phyloP scores from a whole-genome alignment of 1,139 yeast genomes.

The Kodamaea arcana region DNA sequence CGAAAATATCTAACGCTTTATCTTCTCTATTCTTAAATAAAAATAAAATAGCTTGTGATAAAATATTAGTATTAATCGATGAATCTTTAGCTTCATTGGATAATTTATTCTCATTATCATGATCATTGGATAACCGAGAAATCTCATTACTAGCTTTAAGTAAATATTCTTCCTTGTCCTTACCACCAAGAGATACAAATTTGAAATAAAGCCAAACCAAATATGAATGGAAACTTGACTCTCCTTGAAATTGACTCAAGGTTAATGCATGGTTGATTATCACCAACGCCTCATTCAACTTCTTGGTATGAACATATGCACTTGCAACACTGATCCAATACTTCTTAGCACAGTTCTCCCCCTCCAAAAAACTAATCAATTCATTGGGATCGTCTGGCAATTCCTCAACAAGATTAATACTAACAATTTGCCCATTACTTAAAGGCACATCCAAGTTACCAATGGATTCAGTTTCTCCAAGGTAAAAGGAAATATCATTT shows the following conservation, averaged over 20 bases:
- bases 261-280: constrained; percentile 61
- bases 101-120: no score
- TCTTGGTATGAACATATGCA: constrained; percentile 67
- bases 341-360: constrained; percentile 69
- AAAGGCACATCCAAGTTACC: constrained; percentile 61
- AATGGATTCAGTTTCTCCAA: constrained; percentile 31
- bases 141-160: constrained; percentile 27
- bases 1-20: constrained; percentile 62
- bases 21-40: constrained; percentile 52
- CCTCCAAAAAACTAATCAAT: constrained; percentile 68
- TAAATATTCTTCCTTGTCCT: constrained; percentile 4
- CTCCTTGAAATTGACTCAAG: constrained; percentile 35
- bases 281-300: constrained; percentile 57
- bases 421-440: constrained; percentile 67
- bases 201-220: constrained; percentile 64
- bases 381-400: constrained; percentile 88
- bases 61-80: constrained; percentile 31
- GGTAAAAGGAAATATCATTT: constrained; percentile 36
- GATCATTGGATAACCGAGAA: constrained; percentile 12
- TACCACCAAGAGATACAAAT: constrained; percentile 2
- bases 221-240: constrained; percentile 59
- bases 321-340: constrained; percentile 84
- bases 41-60: constrained; percentile 56
- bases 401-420: constrained; percentile 64
- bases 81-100: no score